Evolutionary conservation across 306 rosid genomes (phyloP).

Genomic region (Trifolium subterraneum): DNA sequence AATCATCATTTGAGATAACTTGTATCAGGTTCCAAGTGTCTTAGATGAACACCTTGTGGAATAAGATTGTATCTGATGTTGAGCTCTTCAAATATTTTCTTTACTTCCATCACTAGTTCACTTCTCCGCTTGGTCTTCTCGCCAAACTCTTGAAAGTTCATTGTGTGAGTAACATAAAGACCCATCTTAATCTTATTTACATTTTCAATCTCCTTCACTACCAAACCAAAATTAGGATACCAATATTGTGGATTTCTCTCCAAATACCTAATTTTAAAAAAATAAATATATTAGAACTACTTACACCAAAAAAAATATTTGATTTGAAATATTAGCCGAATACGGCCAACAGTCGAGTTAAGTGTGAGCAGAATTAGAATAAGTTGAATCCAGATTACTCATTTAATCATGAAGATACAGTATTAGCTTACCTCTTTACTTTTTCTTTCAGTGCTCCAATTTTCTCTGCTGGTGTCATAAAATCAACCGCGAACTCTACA

Average conservation of each 20-base stretch:
- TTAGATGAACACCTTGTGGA: constrained; percentile 73
- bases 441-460: constrained; percentile 70
- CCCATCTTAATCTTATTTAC: constrained; percentile 74
- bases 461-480: constrained; percentile 69
- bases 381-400: not conserved
- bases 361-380: not conserved
- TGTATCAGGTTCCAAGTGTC: constrained; percentile 47
- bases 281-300: constrained; percentile 18
- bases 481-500: constrained; percentile 70
- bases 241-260: constrained; percentile 68
- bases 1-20: constrained; percentile 42
- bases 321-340: not conserved
- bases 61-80: constrained; percentile 74
- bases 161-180: constrained; percentile 68
- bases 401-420: no score
- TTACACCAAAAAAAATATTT: not conserved
- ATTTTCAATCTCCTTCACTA: constrained; percentile 73
- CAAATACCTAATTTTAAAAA: constrained; percentile 62
- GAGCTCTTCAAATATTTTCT: constrained; percentile 80
- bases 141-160: constrained; percentile 75
- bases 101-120: constrained; percentile 70
- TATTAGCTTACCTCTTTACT: constrained; percentile 57
- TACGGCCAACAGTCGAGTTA: not conserved
- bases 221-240: constrained; percentile 64
- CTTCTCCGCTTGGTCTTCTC: constrained; percentile 74